Evolutionary conservation across 257 asterid species (phyloP), one percentile per base, ranked within the genome.

Genomic region (Penstemon davidsonii): DNA sequence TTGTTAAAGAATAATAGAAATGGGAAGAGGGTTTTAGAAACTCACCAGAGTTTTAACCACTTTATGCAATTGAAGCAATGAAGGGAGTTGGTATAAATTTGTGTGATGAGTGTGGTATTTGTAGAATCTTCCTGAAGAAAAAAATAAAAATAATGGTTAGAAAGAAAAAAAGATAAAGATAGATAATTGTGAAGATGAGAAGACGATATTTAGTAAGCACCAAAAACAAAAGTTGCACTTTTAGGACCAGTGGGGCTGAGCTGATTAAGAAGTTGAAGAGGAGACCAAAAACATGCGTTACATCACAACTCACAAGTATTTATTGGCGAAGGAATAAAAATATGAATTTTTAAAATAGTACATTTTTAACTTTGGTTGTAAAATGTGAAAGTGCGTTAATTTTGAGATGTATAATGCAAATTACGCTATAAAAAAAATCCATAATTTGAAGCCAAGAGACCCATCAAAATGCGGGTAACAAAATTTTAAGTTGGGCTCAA

Each of bases 131-230:
- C 41, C n/a, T 45, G 10, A 25, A 52, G 7, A 25, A 38, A 9
- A 5, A 6, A 11, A n/a, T 39, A 36, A 7, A 5, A 69, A 54
- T 2, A 25, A 25, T 25, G 33, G 33, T 25, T 25, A 25, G 33
- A 25, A 25, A 25, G 33, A 25, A 25, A 18, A 39, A 67, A 3
- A 40, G 6, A 41, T 0, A 15, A 54, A 64, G 78, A 62, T 15
- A 72, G 86, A 75, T 75, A 81, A 71, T 67, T 67, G 64, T 33
- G 64, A 67, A 67, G 59, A 70, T 74, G 78, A 75, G 83, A 72
- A 77, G 85, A 78, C 75, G 83, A 82, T 78, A 76, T 78, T 82
- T 76, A 67, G 82, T 72, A 70, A 67, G 78, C 74, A 76, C 76
- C 78, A 71, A 79, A 78, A 70, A 76, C 74, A 82, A 82, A 62